Evolutionary conservation across 2,329 filamentous ascomycete genomes (phyloP).

Genomic region (Sporothrix variecibatus): DNA sequence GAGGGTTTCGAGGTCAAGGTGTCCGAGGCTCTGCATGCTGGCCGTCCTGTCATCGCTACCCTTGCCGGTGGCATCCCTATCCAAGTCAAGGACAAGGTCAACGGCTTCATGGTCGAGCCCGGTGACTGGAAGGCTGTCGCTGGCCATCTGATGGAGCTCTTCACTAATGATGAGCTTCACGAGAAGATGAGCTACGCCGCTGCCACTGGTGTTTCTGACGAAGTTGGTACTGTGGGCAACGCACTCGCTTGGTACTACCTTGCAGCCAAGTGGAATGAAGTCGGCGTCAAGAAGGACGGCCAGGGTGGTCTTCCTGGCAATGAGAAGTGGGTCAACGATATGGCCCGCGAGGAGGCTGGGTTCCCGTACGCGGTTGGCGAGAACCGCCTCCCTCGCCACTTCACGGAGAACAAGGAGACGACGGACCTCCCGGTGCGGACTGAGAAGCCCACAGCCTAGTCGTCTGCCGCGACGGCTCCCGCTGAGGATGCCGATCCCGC

Average conservation of each 20-base stretch:
- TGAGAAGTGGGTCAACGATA: conserved; percentile 71
- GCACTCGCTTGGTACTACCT: conserved; percentile 76
- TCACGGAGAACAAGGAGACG: conserved; percentile 39
- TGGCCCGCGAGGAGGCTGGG: conserved; percentile 67
- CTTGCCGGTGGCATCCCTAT: conserved; percentile 77
- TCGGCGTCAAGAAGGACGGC: conserved; percentile 47
- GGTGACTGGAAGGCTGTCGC: conserved; percentile 72
- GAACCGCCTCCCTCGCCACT: conserved; percentile 58
- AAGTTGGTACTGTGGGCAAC: conserved; percentile 80
- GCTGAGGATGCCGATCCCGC: not conserved
- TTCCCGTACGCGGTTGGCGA: conserved; percentile 60
- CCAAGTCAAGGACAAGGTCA: conserved; percentile 70
- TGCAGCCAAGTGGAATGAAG: conserved; percentile 64
- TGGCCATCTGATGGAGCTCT: conserved; percentile 64
- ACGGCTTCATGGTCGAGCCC: conserved; percentile 72
- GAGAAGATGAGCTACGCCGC: conserved; percentile 67
- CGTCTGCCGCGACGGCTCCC: not conserved
- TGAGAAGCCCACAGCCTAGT: not conserved
- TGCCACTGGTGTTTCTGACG: conserved; percentile 69
- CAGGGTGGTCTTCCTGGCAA: conserved; percentile 55
- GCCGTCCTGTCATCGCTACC: conserved; percentile 75
- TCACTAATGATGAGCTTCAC: conserved; percentile 66
- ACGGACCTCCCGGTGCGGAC: conserved; percentile 7
- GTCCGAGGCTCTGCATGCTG: conserved; percentile 78
- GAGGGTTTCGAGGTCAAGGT: conserved; percentile 89